Evolutionary conservation across 2,329 filamentous ascomycete species (phyloP), one percentile per base, ranked within the genome.

Genomic region (Fusarium palustre): DNA sequence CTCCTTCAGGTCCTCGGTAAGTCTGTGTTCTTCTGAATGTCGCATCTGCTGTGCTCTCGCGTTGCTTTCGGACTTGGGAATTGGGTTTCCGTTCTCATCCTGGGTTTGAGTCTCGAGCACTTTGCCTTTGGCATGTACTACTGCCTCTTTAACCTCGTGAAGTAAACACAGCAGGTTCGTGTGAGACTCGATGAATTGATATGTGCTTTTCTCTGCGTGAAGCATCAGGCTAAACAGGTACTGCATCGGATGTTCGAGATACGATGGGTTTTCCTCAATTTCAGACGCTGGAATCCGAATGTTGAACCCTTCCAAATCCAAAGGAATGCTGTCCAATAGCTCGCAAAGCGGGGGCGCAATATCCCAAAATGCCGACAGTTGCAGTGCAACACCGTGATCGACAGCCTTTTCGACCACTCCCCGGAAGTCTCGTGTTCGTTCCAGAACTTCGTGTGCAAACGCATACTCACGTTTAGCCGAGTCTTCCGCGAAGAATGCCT

Each of bases 101-200:
- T 80, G 74, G 4, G 88, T 83, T 76, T 93, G 88, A 0, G 88
- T 87, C 76, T 93, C 90, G 69, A 91, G 84, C 20, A 91, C 83
- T 66, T 88, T 86, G 54, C 88, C 88, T 69, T 89, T 89, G 10
- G 92, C 91, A 47, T 85, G 85, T 76, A 92, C 90, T 3, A 92
- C 89, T 0, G 90, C 90, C 55, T 92, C 92, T 76, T 93, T 93
- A 55, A 97, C 93, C 79, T 97, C 94, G 75, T 97, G 96, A 59
- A 97, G 81, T 38, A 98, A 84, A 75, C 95, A 98, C 25, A 97
- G 85, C 34, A 97, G 83, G 76, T 97, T 97, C 31, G 90, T 95
- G 82, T 98, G 95, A 9, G 90, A 92, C 82, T 98, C 96, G 75
- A 98, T 97, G 80, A 97, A 98, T 78, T 98, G 96, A 76, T 97